These are phyloP conservation scores for Candida ipomoeae DNA, from an alignment of 805 yeast species.

Conservation along the genomic window DNA sequence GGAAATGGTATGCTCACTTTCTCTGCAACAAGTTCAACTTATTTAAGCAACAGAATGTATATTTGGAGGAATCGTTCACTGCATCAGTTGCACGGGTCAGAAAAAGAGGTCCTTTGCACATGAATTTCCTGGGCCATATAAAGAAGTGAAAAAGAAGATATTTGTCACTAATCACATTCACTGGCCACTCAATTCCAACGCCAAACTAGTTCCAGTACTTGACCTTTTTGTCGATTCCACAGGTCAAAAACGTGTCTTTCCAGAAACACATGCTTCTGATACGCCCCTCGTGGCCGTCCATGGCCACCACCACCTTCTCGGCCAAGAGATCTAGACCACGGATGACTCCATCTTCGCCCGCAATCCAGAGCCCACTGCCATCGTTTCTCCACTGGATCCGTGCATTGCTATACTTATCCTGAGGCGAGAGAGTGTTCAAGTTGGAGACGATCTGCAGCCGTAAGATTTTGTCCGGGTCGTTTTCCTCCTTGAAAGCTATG, in stretches of 20 bases:
- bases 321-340: constrained; percentile 55
- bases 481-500: constrained; percentile 38
- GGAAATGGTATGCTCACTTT: too few species aligned
- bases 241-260: constrained; percentile 40
- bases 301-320: constrained; percentile 28
- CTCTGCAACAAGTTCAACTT: too few species aligned
- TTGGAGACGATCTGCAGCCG: constrained; percentile 28
- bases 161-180: too few species aligned
- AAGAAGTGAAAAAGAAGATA: too few species aligned
- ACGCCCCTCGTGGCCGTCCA: constrained; percentile 42
- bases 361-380: constrained; percentile 57
- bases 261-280: constrained; percentile 40
- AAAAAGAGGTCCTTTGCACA: too few species aligned
- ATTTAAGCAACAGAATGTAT: too few species aligned
- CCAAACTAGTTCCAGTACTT: not conserved
- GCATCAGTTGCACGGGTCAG: too few species aligned
- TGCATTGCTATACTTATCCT: constrained; percentile 60
- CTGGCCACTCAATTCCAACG: too few species aligned
- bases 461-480: constrained; percentile 14
- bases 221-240: constrained; percentile 41
- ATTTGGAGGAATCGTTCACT: too few species aligned
- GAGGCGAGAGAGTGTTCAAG: constrained; percentile 53
- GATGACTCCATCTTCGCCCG: constrained; percentile 64
- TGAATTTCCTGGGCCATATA: too few species aligned
- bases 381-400: constrained; percentile 41